Percentiles rank a stretch among this genome's conserved stretches.
Evolutionary conservation across 2,329 filamentous ascomycete genomes (phyloP).

Genomic region (Sporothrix curviconia): DNA sequence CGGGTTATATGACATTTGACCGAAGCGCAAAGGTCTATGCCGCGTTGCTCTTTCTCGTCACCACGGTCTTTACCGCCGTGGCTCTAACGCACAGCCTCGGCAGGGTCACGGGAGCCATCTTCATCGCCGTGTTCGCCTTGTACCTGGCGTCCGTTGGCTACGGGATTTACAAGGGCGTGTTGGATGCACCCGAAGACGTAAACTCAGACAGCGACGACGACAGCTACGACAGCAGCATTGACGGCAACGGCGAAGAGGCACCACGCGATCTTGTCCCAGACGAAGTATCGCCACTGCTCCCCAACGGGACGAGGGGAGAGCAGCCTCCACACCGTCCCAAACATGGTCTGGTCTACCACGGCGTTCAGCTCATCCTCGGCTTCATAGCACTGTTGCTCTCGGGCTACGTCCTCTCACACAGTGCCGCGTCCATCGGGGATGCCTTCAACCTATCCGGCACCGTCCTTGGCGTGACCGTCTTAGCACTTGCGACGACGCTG

Average conservation of each 20-base stretch:
- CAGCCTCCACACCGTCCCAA: neutral
- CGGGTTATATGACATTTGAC: neutral
- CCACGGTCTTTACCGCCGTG: neutral
- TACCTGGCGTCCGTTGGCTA: neutral
- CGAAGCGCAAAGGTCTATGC: neutral
- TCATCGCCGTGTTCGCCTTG: constrained; percentile 1
- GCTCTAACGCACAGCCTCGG: neutral
- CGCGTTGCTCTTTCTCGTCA: neutral
- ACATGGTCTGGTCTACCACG: neutral
- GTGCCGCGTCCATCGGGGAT: neutral
- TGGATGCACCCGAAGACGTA: neutral
- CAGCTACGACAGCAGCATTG: neutral
- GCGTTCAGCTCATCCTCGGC: neutral
- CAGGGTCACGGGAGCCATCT: neutral
- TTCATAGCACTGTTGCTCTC: neutral
- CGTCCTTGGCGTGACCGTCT: neutral
- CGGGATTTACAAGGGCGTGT: neutral
- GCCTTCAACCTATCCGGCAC: neutral
- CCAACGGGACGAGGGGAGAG: neutral
- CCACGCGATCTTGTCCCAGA: neutral
- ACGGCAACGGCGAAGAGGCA: neutral
- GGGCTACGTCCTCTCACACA: constrained; percentile 3
- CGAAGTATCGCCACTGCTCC: neutral
- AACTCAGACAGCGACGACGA: neutral
- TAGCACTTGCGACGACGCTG: neutral